Percentiles rank a stretch among this genome's conserved stretches.
Conservation (phyloP, 2,329 filamentous ascomycete genomes). For the Claviceps africana region DNA sequence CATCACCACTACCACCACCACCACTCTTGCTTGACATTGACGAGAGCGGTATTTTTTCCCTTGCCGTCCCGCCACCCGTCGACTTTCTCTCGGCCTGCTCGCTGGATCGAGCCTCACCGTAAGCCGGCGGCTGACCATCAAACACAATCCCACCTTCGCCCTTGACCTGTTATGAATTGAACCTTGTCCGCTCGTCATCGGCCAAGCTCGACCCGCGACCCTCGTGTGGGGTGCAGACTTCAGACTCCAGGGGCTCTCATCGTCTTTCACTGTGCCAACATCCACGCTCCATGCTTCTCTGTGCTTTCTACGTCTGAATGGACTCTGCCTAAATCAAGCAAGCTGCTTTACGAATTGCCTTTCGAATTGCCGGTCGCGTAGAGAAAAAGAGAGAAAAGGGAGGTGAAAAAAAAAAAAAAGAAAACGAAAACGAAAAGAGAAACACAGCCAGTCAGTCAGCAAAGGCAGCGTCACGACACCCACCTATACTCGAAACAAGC, state of each 20-base stretch:
- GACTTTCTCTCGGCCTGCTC: not conserved
- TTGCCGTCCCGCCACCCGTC: not conserved
- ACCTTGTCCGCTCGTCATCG: not conserved
- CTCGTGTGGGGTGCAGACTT: not conserved
- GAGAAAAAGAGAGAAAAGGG: not conserved
- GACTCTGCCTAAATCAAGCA: not conserved
- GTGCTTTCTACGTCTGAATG: not conserved
- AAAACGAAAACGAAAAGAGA: too few species aligned
- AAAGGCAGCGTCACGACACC: not conserved
- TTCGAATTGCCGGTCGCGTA: not conserved
- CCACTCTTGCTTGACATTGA: not conserved
- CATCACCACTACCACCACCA: constrained; percentile 3
- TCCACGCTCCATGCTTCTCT: not conserved
- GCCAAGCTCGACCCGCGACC: not conserved
- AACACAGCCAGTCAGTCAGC: too few species aligned
- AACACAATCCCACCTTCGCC: not conserved
- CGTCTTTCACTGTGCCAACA: not conserved
- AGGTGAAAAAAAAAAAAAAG: not conserved
- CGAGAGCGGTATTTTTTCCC: not conserved
- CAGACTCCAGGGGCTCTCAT: not conserved
- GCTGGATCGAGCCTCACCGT: constrained; percentile 3
- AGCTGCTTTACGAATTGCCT: not conserved
- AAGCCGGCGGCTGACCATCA: constrained; percentile 3
- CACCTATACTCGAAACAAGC: not conserved
- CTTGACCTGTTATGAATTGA: constrained; percentile 1